These are phyloP conservation scores for Boletellus deceptivus DNA, from an alignment of 1,284 basidiomycete genomes.

Conservation along the genomic window DNA sequence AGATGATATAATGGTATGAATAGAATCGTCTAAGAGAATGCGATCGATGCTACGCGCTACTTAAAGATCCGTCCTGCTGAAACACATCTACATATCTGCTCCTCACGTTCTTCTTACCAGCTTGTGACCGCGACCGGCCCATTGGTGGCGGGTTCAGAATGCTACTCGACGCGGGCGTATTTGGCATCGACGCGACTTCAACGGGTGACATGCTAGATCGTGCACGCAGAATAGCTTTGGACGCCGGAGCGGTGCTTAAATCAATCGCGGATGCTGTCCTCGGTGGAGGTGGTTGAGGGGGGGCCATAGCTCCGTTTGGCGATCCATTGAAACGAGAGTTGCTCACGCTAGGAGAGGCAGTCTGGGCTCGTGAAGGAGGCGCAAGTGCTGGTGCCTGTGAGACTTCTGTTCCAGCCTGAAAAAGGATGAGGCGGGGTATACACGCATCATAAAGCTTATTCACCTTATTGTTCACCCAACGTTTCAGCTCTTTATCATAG, in stretches of 20 bases:
- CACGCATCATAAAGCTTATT: slow-evolving; percentile 21
- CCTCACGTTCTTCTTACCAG: slow-evolving; percentile 70
- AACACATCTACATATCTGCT: slow-evolving; percentile 88
- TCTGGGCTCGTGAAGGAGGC: slow-evolving; percentile 61
- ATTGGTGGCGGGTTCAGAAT: slow-evolving; percentile 44
- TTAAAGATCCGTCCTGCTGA: slow-evolving; percentile 45
- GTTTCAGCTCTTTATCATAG: slow-evolving; percentile 92
- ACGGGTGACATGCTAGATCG: slow-evolving; percentile 66
- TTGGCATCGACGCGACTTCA: slow-evolving; percentile 33
- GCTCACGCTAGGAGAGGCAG: slow-evolving; percentile 68
- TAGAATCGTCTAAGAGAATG: slow-evolving; percentile 4
- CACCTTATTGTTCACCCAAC: slow-evolving; percentile 96
- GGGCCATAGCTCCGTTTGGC: slow-evolving; percentile 21
- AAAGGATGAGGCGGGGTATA: slow-evolving; percentile 3
- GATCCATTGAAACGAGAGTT: slow-evolving; percentile 30
- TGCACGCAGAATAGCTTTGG: slow-evolving; percentile 51
- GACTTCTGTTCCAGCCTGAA: slow-evolving; percentile 52
- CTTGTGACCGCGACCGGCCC: slow-evolving; percentile 58
- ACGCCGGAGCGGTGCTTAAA: slow-evolving; percentile 49
- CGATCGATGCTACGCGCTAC: slow-evolving; percentile 12
- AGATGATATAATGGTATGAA: slow-evolving; percentile 23
- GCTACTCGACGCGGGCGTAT: slow-evolving; percentile 32
- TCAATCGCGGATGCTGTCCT: slow-evolving; percentile 65
- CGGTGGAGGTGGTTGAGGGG: slow-evolving; percentile 43
- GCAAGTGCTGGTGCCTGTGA: slow-evolving; percentile 45